Evolutionary conservation across 2,329 filamentous ascomycete species (phyloP).

Genomic region (Aspergillus piperis): DNA sequence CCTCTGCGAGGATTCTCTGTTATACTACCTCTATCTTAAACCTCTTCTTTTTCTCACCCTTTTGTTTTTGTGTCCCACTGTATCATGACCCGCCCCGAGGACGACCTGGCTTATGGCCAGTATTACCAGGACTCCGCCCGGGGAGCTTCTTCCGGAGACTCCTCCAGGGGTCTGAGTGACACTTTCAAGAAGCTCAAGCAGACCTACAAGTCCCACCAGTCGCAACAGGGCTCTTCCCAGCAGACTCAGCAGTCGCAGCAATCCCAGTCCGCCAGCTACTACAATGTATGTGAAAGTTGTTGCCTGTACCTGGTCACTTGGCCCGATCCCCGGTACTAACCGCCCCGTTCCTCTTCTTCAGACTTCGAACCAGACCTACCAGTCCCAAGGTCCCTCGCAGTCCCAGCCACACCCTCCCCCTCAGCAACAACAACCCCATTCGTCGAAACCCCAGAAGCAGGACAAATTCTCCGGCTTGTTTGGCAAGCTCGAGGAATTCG

Average conservation of each 20-base stretch:
- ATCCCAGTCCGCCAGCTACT: background rate
- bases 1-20: background rate
- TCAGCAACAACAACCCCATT: constrained; percentile 26
- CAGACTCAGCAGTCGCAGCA: background rate
- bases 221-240: constrained; percentile 16
- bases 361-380: background rate
- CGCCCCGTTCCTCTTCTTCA: background rate
- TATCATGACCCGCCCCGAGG: constrained; percentile 47
- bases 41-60: background rate
- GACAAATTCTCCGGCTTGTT: constrained; percentile 52
- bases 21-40: no score
- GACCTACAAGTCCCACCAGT: constrained; percentile 37
- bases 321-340: background rate
- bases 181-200: constrained; percentile 52
- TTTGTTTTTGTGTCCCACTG: background rate
- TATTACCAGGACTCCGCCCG: constrained; percentile 42
- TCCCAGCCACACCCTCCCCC: constrained; percentile 28
- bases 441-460: constrained; percentile 29
- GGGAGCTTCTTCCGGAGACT: constrained; percentile 34
- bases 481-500: constrained; percentile 57
- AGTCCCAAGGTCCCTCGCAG: constrained; percentile 17
- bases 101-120: constrained; percentile 59
- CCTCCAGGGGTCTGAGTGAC: constrained; percentile 54
- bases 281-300: background rate
- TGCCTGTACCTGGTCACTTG: background rate